Evolutionary conservation across 768 basidiomycete genomes (phyloP), one percentile per base, ranked within the genome.

Genomic region (Russula dissimulans): DNA sequence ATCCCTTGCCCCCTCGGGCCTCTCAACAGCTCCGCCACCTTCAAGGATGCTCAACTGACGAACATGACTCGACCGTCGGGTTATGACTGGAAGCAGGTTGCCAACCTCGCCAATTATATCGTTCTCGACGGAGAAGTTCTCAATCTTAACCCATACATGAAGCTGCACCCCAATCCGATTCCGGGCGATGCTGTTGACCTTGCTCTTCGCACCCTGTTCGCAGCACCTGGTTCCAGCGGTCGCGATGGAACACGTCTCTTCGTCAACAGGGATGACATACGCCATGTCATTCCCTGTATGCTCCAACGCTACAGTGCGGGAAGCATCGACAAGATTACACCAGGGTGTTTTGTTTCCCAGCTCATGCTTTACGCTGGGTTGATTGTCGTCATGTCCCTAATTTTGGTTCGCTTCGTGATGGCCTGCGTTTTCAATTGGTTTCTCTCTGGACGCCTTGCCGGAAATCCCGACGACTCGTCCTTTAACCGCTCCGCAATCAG

Each of bases 341-440:
- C 97, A 6, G 95, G 95, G 8, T 99, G 97, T 73, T 95, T 97
- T 73, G 84, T 93, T 42, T 87, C 93, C 36, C 80, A 83, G 48
- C 77, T 98, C 31, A 84, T 98, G 71, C 85, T 98, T 54, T 99
- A 97, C 71, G 75, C 85, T 31, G 91, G 92, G 58, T 81, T 99
- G 59, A 82, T 92, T 71, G 85, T 98, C 75, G 94, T 99, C 69
- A 83, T 98, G 57, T 82, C 82, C 32, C 84, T 99, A 61, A 90
- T 99, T 36, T 73, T 97, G 63, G 85, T 91, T 36, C 90, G 97
- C 39, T 99, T 98, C 74, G 72, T 79, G 67, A 97, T 99, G 95
- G 97, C 97, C 0, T 91, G 91, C 71, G 72, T 95, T 44, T 99
- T 98, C 80, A 93, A 84, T 68, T 99, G 97, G 97, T 95, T 91